Conservation (phyloP, 2,329 filamentous ascomycete species). For the Lecanoromycetidae sp. region DNA sequence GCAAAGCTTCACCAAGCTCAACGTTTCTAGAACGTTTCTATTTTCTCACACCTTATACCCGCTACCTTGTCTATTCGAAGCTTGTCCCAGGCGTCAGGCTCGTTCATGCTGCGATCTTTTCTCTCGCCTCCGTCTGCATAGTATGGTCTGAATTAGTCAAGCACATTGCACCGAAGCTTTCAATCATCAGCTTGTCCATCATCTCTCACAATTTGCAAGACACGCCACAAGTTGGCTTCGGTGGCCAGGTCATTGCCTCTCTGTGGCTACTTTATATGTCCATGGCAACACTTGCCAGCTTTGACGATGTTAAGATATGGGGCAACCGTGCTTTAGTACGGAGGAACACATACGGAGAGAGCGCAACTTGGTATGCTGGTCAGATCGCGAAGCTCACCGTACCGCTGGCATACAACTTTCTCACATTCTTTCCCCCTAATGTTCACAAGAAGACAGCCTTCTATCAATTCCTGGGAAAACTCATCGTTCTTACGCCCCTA, state of each 20-base stretch:
- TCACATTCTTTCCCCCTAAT: conserved; percentile 67
- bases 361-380: conserved; percentile 88
- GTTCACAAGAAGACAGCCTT: conserved; percentile 72
- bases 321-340: conserved; percentile 80
- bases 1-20: conserved; percentile 43
- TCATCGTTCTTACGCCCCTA: conserved; percentile 72
- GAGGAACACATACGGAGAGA: conserved; percentile 84
- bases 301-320: conserved; percentile 96
- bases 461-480: conserved; percentile 69
- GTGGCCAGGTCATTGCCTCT: conserved; percentile 71
- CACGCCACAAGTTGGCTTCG: conserved; percentile 66
- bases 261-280: conserved; percentile 96
- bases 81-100: conserved; percentile 58
- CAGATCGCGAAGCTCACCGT: conserved; percentile 89
- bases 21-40: conserved; percentile 44
- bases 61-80: conserved; percentile 66
- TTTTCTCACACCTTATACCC: conserved; percentile 65
- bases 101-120: conserved; percentile 52
- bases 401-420: conserved; percentile 88
- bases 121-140: conserved; percentile 66
- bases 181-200: conserved; percentile 50
- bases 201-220: conserved; percentile 60
- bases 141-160: conserved; percentile 92
- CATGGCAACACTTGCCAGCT: conserved; percentile 69
- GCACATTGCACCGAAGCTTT: conserved; percentile 63